Conservation (phyloP, 371 early-diverging fungal species). For the Syncephalastrum racemosum region DNA sequence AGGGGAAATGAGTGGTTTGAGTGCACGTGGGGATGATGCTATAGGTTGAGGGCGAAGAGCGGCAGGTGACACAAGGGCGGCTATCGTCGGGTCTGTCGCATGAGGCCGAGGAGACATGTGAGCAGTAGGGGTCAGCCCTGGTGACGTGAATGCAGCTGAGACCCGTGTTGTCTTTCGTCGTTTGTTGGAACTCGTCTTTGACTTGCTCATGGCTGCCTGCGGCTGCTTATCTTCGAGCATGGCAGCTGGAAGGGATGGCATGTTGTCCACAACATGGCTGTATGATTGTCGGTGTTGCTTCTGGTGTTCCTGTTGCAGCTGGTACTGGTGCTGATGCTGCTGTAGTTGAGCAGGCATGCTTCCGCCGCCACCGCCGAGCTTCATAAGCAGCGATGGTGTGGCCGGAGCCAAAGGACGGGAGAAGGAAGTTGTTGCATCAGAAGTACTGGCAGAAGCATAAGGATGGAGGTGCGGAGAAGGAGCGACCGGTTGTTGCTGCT, state of each 20-base stretch:
- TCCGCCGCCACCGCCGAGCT: conserved; percentile 45
- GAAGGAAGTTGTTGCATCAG: conserved; percentile 1
- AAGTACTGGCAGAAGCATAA: neutral
- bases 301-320: conserved; percentile 5
- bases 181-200: conserved; percentile 14
- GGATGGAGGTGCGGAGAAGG: conserved; percentile 24
- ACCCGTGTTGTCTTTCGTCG: conserved; percentile 24
- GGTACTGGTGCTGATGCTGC: conserved; percentile 2
- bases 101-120: conserved; percentile 18
- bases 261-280: conserved; percentile 29
- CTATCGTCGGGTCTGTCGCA: conserved; percentile 19
- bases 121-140: conserved; percentile 21
- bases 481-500: conserved; percentile 9
- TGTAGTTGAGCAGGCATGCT: conserved; percentile 17
- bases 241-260: conserved; percentile 41
- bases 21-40: conserved; percentile 39
- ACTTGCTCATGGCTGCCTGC: neutral
- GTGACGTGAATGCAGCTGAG: conserved; percentile 23
- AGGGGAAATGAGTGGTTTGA: conserved; percentile 53
- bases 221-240: conserved; percentile 23
- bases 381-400: conserved; percentile 69
- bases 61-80: conserved; percentile 40
- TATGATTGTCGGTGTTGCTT: conserved; percentile 2
- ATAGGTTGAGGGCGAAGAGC: conserved; percentile 24
- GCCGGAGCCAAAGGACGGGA: conserved; percentile 43